Evolutionary conservation across 441 rosid genomes (phyloP), one percentile per base, ranked within the genome.

Genomic region (Pelargonium myrrhifolium): DNA sequence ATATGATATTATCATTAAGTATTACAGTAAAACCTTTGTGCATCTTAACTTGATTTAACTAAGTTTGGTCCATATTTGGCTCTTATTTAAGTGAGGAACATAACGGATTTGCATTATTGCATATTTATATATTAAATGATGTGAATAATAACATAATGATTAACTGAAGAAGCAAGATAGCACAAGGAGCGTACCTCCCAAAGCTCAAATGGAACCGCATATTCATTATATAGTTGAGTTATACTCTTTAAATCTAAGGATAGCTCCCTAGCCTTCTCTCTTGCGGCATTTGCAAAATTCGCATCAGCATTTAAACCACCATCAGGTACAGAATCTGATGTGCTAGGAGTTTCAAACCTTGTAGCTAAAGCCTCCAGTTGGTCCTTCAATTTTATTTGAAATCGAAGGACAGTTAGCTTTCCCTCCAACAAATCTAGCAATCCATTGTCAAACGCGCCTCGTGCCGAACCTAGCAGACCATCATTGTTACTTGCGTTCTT

Each of bases 351-450:
- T 75, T 85, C 90, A 9, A 72, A 67, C 78, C 78, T 79, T 67
- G 89, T 83, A 79, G 84, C 89, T 49, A 85, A 75, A 71, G 90
- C 84, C 76, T 87, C 93, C 70, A 94, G 82, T 80, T 87, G 87
- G 55, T 88, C 98, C 76, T 83, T 88, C 67, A 94, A 84, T 78
- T 88, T 94, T 71, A 87, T 90, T 77, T 94, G 99, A 83, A 92
- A 92, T 69, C 86, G 90, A 66, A 92, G 86, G 76, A 95, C 98
- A 10, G 82, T 82, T 20, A 95, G 97, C 83, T 95, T 95, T 51
- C 97, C 98, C 82, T 95, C 97, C 69, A 95, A 94, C 76, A 92
- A 82, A 84, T 89, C 99, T 67, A 95, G 83, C 81, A 95, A 82
- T 68, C 93, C 98, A 81, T 81, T 81, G 69, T 87, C 97, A 47